phyloP scores from a whole-genome alignment of 2,329 filamentous ascomycete species.

The Venturiaceae sp. region DNA sequence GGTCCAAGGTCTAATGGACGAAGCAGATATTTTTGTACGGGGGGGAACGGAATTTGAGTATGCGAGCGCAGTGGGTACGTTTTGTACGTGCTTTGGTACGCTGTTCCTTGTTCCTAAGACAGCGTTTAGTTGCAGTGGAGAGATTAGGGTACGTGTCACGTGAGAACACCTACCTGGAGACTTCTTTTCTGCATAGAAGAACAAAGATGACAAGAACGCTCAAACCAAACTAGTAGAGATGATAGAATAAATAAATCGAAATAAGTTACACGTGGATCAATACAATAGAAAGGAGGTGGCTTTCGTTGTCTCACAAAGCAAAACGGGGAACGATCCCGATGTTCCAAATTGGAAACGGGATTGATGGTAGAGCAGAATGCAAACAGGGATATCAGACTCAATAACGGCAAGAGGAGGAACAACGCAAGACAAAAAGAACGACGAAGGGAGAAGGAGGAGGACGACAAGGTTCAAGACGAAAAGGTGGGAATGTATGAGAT shows the following conservation, averaged over 20 bases:
- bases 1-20: background rate
- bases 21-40: background rate
- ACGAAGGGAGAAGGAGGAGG: background rate
- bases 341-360: background rate
- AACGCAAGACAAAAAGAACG: background rate
- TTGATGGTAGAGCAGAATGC: background rate
- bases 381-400: background rate
- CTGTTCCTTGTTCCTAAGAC: background rate
- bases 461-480: background rate
- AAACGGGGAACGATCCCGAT: background rate
- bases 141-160: background rate
- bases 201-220: background rate
- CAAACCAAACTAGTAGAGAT: no score
- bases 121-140: background rate
- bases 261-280: background rate
- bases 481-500: background rate
- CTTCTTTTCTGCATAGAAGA: background rate
- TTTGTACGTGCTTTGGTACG: background rate
- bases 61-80: no score
- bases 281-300: background rate
- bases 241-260: no score
- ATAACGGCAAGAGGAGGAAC: background rate
- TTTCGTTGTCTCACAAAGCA: background rate
- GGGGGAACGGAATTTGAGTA: no score
- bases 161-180: background rate